phyloP scores from a whole-genome alignment of 176 grass and related monocot species.

The Musa schizocarpa region DNA sequence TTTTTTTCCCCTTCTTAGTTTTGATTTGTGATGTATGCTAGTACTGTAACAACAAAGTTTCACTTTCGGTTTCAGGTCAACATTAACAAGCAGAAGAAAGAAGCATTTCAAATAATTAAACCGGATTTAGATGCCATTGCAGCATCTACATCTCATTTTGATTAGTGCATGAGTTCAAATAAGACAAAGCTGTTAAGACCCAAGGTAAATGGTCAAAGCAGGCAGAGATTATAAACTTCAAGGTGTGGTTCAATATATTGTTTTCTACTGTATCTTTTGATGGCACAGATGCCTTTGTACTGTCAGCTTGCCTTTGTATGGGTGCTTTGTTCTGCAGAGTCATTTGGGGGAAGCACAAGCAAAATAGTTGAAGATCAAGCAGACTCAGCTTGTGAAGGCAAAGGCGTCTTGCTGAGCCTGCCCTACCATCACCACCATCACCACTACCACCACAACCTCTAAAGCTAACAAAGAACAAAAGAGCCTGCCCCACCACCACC shows the following conservation, averaged over 20 bases:
- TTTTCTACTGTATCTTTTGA: neutral
- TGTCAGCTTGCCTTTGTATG: neutral
- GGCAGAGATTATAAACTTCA: constrained; percentile 85
- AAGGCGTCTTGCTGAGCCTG: constrained; percentile 69
- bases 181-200: constrained; percentile 81
- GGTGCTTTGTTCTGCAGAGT: constrained; percentile 33
- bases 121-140: constrained; percentile 80
- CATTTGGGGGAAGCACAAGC: constrained; percentile 98
- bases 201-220: constrained; percentile 76
- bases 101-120: constrained; percentile 94
- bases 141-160: constrained; percentile 73
- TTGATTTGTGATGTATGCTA: constrained; percentile 9
- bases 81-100: constrained; percentile 96
- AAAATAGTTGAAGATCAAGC: constrained; percentile 79
- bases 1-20: neutral
- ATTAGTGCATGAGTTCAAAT: constrained; percentile 79
- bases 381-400: constrained; percentile 83
- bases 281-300: constrained; percentile 2
- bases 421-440: constrained; percentile 30
- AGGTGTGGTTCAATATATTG: constrained; percentile 41
- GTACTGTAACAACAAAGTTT: neutral
- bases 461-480: constrained; percentile 88
- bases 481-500: constrained; percentile 65
- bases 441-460: constrained; percentile 57
- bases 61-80: constrained; percentile 49